These are phyloP conservation scores for Oxytropis ochrocephala DNA, from an alignment of 306 rosid species.

Conservation along the genomic window DNA sequence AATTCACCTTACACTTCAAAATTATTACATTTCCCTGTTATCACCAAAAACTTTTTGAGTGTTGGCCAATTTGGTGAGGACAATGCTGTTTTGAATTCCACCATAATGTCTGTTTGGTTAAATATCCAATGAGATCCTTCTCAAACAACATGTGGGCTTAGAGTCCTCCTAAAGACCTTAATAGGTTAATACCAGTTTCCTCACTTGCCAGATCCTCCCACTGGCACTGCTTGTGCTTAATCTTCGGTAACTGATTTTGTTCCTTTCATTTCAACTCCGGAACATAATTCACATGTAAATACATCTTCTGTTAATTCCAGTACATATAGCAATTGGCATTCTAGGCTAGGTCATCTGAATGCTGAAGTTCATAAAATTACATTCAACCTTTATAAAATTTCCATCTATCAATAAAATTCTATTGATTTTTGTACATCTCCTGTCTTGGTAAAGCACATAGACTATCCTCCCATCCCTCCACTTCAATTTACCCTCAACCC, in stretches of 20 bases:
- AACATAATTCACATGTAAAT: background rate
- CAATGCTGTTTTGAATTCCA: too few species aligned
- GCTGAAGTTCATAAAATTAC: background rate
- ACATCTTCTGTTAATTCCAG: background rate
- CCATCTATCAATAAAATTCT: background rate
- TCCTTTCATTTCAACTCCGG: background rate
- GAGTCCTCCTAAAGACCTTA: background rate
- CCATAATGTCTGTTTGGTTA: background rate
- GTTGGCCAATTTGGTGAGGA: background rate
- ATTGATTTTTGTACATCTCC: background rate
- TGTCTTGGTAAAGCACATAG: background rate
- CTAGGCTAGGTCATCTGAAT: background rate
- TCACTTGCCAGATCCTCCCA: background rate
- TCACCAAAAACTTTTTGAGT: background rate
- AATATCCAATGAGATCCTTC: background rate
- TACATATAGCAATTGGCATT: background rate
- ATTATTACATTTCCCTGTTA: background rate
- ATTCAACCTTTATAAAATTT: too few species aligned
- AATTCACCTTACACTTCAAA: too few species aligned
- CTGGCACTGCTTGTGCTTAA: background rate
- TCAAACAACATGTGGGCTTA: background rate
- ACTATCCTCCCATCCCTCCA: background rate
- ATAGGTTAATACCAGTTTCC: too few species aligned
- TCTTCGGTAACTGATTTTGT: too few species aligned
- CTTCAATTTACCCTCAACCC: background rate